These are phyloP conservation scores for Dactylellina leptospora DNA, from an alignment of 2,329 filamentous ascomycete species.

Conservation along the genomic window DNA sequence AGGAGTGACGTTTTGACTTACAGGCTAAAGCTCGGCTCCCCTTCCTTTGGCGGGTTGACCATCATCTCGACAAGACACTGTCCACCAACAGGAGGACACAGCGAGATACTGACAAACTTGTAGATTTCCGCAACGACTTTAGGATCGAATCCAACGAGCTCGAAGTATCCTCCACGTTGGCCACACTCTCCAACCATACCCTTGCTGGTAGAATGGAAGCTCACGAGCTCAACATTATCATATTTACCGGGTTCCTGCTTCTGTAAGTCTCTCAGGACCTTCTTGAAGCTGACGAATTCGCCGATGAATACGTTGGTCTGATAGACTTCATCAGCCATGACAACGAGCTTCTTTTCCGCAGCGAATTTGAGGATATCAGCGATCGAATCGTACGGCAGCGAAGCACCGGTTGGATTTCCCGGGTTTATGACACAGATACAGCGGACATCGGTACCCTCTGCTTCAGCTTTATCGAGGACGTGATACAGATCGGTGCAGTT, in stretches of 20 bases:
- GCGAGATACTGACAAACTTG: constrained; percentile 97
- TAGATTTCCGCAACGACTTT: constrained; percentile 92
- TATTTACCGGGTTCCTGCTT: constrained; percentile 77
- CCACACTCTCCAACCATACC: constrained; percentile 99
- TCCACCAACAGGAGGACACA: constrained; percentile 92
- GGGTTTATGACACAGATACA: constrained; percentile 98
- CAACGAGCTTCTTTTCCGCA: constrained; percentile 81
- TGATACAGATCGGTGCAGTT: constrained; percentile 79
- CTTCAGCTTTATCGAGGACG: constrained; percentile 77
- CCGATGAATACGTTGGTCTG: constrained; percentile 98
- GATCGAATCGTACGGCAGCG: constrained; percentile 79
- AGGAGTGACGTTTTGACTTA: constrained; percentile 36
- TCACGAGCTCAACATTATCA: constrained; percentile 86
- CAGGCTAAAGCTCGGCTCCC: constrained; percentile 82
- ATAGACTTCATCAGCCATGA: constrained; percentile 97
- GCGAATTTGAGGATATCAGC: constrained; percentile 86
- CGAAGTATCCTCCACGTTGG: constrained; percentile 96
- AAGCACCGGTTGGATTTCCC: constrained; percentile 94
- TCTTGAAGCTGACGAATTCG: constrained; percentile 95
- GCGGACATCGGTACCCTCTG: constrained; percentile 83
- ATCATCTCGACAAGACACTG: constrained; percentile 97
- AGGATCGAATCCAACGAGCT: constrained; percentile 86
- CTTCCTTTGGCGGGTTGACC: constrained; percentile 89
- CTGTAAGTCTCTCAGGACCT: constrained; percentile 82
- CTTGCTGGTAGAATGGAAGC: constrained; percentile 92